These are phyloP conservation scores for Alisma plantagoaquatica DNA, from an alignment of 106 monocot genomes.

Conservation along the genomic window DNA sequence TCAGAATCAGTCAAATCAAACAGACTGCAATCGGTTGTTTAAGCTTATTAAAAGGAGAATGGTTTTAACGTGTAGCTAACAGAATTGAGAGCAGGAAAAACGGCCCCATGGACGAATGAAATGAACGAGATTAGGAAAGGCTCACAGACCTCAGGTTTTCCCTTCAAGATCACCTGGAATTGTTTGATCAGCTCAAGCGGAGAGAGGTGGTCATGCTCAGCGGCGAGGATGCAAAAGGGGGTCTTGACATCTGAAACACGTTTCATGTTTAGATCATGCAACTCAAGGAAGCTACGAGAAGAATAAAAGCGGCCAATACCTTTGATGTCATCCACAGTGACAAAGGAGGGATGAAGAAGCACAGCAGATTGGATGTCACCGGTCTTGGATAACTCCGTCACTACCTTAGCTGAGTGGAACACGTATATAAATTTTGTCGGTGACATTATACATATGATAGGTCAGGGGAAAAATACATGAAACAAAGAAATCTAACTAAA, in stretches of 20 bases:
- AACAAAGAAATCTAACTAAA: not conserved
- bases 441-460: not conserved
- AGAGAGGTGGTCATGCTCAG: slow-evolving; percentile 39
- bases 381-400: slow-evolving; percentile 42
- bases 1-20: too few species aligned
- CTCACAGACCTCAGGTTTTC: slow-evolving; percentile 34
- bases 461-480: too few species aligned
- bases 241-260: slow-evolving; percentile 28
- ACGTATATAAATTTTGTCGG: not conserved
- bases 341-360: slow-evolving; percentile 57
- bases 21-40: too few species aligned
- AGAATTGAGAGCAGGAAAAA: too few species aligned
- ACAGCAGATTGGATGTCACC: slow-evolving; percentile 49
- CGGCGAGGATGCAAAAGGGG: slow-evolving; percentile 52
- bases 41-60: too few species aligned
- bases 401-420: slow-evolving; percentile 48
- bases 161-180: slow-evolving; percentile 37
- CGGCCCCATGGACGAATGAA: too few species aligned
- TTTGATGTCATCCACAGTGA: slow-evolving; percentile 78
- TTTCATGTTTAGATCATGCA: not conserved
- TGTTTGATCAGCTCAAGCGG: slow-evolving; percentile 54
- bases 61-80: too few species aligned
- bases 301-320: slow-evolving; percentile 16
- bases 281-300: not conserved
- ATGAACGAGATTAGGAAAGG: too few species aligned